A percentile compares a stretch with the other conserved stretches of the same genome.
phyloP scores from a whole-genome alignment of 768 basidiomycete species.

The Russula olivacea region DNA sequence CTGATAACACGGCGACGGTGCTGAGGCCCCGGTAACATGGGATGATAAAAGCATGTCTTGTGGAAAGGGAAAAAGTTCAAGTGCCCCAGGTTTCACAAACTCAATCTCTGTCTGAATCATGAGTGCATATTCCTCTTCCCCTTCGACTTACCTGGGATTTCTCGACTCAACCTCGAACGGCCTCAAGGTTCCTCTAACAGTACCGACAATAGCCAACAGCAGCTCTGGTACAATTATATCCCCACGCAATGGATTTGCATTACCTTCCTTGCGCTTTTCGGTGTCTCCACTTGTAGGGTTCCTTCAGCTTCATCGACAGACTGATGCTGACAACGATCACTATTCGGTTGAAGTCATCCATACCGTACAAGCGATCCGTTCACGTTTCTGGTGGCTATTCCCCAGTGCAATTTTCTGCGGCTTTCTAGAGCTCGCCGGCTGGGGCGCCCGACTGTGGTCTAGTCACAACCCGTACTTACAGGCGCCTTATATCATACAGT shows the following conservation, averaged over 20 bases:
- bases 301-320: not conserved
- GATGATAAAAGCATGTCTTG: too few relatives aligned
- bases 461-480: slow-evolving; percentile 9
- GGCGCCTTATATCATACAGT: slow-evolving; percentile 21
- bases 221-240: slow-evolving; percentile 31
- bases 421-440: slow-evolving; percentile 16
- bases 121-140: slow-evolving; percentile 6
- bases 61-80: too few relatives aligned
- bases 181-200: slow-evolving; percentile 5
- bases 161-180: not conserved
- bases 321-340: not conserved
- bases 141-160: not conserved
- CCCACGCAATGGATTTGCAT: slow-evolving; percentile 36
- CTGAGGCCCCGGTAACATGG: too few relatives aligned
- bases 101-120: not conserved
- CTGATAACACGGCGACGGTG: too few relatives aligned
- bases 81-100: too few relatives aligned
- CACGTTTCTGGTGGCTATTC: slow-evolving; percentile 29
- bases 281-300: slow-evolving; percentile 29
- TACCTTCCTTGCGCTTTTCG: slow-evolving; percentile 35
- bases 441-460: slow-evolving; percentile 21
- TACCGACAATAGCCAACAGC: not conserved
- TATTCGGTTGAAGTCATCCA: slow-evolving; percentile 5
- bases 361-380: slow-evolving; percentile 26
- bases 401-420: slow-evolving; percentile 21